phyloP scores from a whole-genome alignment of 169 alveolate species.

The Amoebophrya sp. region DNA sequence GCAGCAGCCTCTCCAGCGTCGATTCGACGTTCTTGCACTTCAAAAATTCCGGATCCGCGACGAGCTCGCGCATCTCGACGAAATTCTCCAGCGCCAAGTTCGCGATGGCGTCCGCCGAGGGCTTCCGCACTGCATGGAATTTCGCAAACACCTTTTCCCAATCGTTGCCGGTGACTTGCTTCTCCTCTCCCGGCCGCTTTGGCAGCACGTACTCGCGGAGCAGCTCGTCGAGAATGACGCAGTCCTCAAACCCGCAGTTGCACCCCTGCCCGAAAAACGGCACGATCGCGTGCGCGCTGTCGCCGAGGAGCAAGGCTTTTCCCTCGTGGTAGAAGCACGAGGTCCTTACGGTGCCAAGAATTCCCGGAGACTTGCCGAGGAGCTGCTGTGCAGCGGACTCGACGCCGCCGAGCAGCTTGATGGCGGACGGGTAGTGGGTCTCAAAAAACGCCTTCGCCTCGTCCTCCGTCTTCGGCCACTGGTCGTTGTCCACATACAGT shows the following conservation, averaged over 20 bases:
- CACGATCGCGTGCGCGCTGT: conserved; percentile 34
- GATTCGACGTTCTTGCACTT: background rate
- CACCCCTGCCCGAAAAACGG: conserved; percentile 37
- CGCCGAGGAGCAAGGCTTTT: conserved; percentile 15
- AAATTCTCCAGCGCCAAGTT: conserved; percentile 17
- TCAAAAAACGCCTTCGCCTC: background rate
- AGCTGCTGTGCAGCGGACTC: background rate
- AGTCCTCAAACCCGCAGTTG: conserved; percentile 37
- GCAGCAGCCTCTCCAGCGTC: background rate
- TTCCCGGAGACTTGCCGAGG: background rate
- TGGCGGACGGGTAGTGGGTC: background rate
- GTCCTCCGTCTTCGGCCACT: background rate
- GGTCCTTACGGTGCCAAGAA: background rate
- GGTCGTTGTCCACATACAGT: background rate
- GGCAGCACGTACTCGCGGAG: background rate
- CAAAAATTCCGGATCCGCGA: conserved; percentile 10
- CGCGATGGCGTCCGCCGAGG: conserved; percentile 15
- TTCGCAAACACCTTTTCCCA: background rate
- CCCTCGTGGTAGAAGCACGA: background rate
- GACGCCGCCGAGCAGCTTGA: background rate
- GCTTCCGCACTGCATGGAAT: background rate
- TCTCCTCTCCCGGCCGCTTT: background rate
- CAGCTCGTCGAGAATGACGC: conserved; percentile 24
- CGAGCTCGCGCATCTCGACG: conserved; percentile 9
- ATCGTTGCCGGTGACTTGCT: background rate